Conservation (phyloP, 2,329 filamentous ascomycete species). For the Chaetomiaceae sp. region DNA sequence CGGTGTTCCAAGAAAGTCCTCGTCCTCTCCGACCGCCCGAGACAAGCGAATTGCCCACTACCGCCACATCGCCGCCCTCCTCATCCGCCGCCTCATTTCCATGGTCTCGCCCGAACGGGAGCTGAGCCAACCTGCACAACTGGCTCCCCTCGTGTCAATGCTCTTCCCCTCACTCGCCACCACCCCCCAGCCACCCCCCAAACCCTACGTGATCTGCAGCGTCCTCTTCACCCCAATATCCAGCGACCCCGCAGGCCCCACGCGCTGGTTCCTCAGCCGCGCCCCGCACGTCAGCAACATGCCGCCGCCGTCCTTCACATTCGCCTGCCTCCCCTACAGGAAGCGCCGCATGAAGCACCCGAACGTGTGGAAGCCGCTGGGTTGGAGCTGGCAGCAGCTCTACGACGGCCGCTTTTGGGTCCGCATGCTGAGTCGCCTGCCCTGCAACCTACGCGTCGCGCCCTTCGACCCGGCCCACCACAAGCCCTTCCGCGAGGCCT, state of each 20-base stretch:
- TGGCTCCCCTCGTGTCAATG: conserved; percentile 42
- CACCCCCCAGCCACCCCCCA: conserved; percentile 21
- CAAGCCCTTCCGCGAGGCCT: conserved; percentile 44
- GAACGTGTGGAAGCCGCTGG: conserved; percentile 26
- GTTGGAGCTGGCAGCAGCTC: conserved; percentile 35
- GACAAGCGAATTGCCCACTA: conserved; percentile 33
- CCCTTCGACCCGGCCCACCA: conserved; percentile 43
- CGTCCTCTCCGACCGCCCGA: conserved; percentile 22
- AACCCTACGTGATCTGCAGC: conserved; percentile 42
- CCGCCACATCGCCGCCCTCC: conserved; percentile 41
- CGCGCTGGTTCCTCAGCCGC: conserved; percentile 43
- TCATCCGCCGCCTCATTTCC: conserved; percentile 44
- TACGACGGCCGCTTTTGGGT: conserved; percentile 64
- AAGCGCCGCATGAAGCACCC: conserved; percentile 11
- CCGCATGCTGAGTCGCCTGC: conserved; percentile 40
- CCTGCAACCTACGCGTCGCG: conserved; percentile 38
- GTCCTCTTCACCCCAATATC: conserved; percentile 44
- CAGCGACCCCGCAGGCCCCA: conserved; percentile 12
- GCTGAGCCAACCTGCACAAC: conserved; percentile 37
- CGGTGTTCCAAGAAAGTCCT: conserved; percentile 18
- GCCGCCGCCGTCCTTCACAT: conserved; percentile 30
- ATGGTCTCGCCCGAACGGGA: conserved; percentile 48
- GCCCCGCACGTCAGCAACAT: conserved; percentile 41
- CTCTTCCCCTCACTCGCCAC: conserved; percentile 44
- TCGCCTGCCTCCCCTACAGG: conserved; percentile 16